phyloP scores from a whole-genome alignment of 306 rosid genomes.

The Ochetophila trinervis region DNA sequence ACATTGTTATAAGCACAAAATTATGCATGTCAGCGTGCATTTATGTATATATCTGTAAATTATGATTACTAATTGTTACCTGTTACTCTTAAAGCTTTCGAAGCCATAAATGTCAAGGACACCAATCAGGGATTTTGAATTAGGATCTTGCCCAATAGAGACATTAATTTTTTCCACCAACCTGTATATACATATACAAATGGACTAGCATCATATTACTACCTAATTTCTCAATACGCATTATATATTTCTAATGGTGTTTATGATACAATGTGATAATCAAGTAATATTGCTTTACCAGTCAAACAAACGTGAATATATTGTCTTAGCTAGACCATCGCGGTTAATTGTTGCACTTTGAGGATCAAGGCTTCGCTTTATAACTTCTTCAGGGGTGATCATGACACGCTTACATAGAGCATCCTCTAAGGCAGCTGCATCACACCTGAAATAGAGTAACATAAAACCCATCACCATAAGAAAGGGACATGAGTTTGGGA shows the following conservation, averaged over 20 bases:
- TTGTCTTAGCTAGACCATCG: conserved; percentile 92
- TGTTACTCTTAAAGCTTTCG: conserved; percentile 93
- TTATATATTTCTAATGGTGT: neutral
- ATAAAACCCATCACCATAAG: conserved; percentile 23
- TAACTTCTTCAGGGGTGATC: conserved; percentile 99
- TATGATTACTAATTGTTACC: conserved; percentile 52
- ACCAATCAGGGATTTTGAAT: conserved; percentile 81
- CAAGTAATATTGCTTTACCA: conserved; percentile 49
- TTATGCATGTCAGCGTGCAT: conserved; percentile 10
- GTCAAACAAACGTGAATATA: conserved; percentile 93
- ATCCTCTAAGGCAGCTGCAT: conserved; percentile 68
- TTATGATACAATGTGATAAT: neutral
- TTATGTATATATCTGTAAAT: neutral
- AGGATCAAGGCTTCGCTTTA: conserved; percentile 94
- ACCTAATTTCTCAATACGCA: conserved; percentile 20
- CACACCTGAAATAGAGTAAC: conserved; percentile 61
- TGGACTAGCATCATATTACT: conserved; percentile 20
- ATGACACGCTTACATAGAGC: conserved; percentile 96
- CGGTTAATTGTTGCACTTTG: conserved; percentile 84
- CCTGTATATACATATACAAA: conserved; percentile 43
- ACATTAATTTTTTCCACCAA: conserved; percentile 90
- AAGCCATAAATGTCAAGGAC: conserved; percentile 99
- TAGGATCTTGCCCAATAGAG: conserved; percentile 92
- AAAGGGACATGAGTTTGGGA: conserved; percentile 17
- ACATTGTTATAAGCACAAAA: neutral